These are phyloP conservation scores for Coriaria nepalensis DNA, from an alignment of 306 rosid species.

Conservation along the genomic window DNA sequence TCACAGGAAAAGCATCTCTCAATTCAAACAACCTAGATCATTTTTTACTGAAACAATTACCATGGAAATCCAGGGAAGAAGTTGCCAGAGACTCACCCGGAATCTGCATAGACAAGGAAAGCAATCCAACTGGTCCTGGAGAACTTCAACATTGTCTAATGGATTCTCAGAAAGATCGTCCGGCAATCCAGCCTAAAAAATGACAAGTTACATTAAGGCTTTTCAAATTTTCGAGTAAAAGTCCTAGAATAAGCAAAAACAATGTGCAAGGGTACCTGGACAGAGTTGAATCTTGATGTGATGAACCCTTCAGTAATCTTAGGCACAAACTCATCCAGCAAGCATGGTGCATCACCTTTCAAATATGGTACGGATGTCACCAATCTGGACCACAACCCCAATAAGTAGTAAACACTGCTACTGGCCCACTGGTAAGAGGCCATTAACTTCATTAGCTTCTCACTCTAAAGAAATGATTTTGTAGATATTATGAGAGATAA, in stretches of 20 bases:
- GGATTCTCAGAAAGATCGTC: conserved; percentile 98
- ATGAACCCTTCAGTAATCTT: conserved; percentile 92
- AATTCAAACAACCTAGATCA: too few relatives aligned
- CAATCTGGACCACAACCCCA: conserved; percentile 98
- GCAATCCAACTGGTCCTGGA: conserved; percentile 97
- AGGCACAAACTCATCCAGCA: conserved; percentile 95
- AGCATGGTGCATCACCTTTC: conserved; percentile 98
- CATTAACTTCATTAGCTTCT: conserved; percentile 25
- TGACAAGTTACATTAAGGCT: conserved; percentile 15
- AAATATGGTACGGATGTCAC: conserved; percentile 96
- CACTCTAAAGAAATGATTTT: conserved; percentile 16
- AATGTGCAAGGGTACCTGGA: conserved; percentile 52
- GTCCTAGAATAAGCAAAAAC: conserved; percentile 8
- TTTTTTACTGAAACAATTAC: too few relatives aligned
- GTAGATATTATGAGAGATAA: neutral
- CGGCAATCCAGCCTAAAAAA: conserved; percentile 61
- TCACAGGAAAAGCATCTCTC: too few relatives aligned
- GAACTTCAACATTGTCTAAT: conserved; percentile 91
- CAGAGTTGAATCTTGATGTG: conserved; percentile 88
- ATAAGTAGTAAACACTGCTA: conserved; percentile 92
- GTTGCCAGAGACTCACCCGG: conserved; percentile 39
- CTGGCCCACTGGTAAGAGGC: conserved; percentile 84
- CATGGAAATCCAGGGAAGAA: neutral
- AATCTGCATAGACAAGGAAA: conserved; percentile 89
- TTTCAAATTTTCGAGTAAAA: conserved; percentile 13